Evolutionary conservation across 2,329 filamentous ascomycete genomes (phyloP), one percentile per base, ranked within the genome.

Genomic region (Trichoderma gracile): DNA sequence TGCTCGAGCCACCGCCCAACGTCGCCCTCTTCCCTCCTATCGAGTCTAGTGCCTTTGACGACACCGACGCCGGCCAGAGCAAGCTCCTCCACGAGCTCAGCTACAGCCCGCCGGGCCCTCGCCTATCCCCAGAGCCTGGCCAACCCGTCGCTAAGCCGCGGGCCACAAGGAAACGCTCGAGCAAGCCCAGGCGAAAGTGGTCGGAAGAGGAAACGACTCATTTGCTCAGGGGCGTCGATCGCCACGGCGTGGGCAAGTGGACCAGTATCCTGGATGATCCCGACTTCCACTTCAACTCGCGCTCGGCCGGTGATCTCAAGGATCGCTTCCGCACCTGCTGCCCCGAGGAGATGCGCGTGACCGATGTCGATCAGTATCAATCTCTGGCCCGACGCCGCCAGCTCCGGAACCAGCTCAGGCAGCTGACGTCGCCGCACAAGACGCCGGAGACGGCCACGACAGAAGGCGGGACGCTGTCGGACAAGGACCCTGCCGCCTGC

Each of bases 251-350:
- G 9, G 87, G 86, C 43, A 86, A 84, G 69, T 89, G 86, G 86
- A 87, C 84, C 9, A 83, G 79, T 63, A 89, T 89, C 38, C 75
- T 89, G 25, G 84, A 87, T 56, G 87, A 89, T 66, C 74, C 81
- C 0, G 81, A 81, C 47, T 89, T 87, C 71, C 79, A 74, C 12
- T 89, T 89, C 75, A 86, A 87, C 69, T 81, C 80, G 17, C 82
- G 87, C 65, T 84, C 83, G 1, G 84, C 86, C 4, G 85, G 85
- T 9, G 86, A 89, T 70, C 73, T 89, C 57, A 89, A 89, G 72
- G 86, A 89, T 72, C 80, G 87, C 14, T 89, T 89, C 70, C 81
- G 86, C 56, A 89, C 86, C 3, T 89, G 86, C 71, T 89, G 86
- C 67, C 86, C 86, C 0, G 81, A 82, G 40, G 86, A 89, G 72